phyloP scores from a whole-genome alignment of 257 asterid genomes.

The Solanum peruvianum region DNA sequence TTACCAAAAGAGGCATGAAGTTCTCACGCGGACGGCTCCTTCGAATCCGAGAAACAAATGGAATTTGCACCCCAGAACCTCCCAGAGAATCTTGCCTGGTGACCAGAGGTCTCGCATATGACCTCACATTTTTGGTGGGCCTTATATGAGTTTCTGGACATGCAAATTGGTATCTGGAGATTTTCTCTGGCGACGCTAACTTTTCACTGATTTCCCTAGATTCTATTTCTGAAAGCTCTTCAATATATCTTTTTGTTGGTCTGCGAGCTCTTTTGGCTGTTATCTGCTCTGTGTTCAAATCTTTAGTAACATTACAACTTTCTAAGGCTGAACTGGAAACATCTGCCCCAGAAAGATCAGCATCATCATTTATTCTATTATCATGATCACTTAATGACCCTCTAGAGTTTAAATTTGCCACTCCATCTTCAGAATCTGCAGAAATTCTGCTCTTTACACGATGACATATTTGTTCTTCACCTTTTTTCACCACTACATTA shows the following conservation, averaged over 20 bases:
- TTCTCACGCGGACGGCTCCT: conserved; percentile 95
- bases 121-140: conserved; percentile 30
- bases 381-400: conserved; percentile 15
- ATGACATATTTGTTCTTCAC: conserved; percentile 25
- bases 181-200: conserved; percentile 17
- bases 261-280: conserved; percentile 73
- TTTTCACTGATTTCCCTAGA: conserved; percentile 50
- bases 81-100: conserved; percentile 73
- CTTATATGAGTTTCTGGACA: conserved; percentile 18
- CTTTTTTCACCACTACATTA: conserved; percentile 43
- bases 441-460: conserved; percentile 15
- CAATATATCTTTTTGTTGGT: conserved; percentile 86
- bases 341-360: conserved; percentile 16
- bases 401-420: conserved; percentile 18
- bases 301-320: conserved; percentile 33
- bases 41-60: conserved; percentile 72
- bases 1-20: conserved; percentile 67
- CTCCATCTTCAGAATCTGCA: conserved; percentile 33
- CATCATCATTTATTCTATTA: conserved; percentile 16
- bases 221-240: conserved; percentile 80
- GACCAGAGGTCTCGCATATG: conserved; percentile 37
- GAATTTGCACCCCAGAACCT: conserved; percentile 80
- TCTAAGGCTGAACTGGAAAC: conserved; percentile 13
- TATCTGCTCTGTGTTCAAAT: conserved; percentile 35
- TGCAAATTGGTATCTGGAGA: conserved; percentile 16